Conservation (phyloP, 2,329 filamentous ascomycete species). For the Penicillium sp. region DNA sequence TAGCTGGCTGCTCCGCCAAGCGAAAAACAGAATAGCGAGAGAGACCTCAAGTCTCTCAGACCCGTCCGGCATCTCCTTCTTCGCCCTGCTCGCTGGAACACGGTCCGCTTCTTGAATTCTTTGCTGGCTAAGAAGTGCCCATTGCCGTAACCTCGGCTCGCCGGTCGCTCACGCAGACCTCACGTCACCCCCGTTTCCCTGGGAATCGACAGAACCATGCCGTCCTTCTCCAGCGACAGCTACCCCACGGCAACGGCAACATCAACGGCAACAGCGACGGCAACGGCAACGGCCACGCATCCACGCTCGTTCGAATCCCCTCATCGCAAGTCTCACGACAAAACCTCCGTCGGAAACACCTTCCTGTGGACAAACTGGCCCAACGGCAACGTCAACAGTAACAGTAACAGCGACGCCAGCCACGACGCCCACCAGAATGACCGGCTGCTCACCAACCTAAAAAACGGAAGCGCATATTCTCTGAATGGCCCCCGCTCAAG, state of each 20-base stretch:
- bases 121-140: slow-evolving; percentile 19
- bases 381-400: slow-evolving; percentile 42
- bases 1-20: slow-evolving; percentile 6
- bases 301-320: slow-evolving; percentile 39
- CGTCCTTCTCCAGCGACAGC: slow-evolving; percentile 37
- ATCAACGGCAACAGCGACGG: slow-evolving; percentile 18
- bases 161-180: slow-evolving; percentile 28
- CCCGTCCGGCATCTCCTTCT: slow-evolving; percentile 5
- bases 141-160: slow-evolving; percentile 23
- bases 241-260: slow-evolving; percentile 27
- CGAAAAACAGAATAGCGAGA: not conserved
- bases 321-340: slow-evolving; percentile 43
- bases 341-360: slow-evolving; percentile 41
- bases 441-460: slow-evolving; percentile 36
- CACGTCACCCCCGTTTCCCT: slow-evolving; percentile 26
- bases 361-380: slow-evolving; percentile 46
- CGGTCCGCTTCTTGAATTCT: slow-evolving; percentile 17
- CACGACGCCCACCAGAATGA: slow-evolving; percentile 38
- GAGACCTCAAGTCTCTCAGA: not conserved
- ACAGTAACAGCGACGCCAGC: slow-evolving; percentile 36
- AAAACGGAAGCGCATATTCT: slow-evolving; percentile 56
- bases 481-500: slow-evolving; percentile 54
- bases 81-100: slow-evolving; percentile 11
- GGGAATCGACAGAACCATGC: slow-evolving; percentile 29
- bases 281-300: slow-evolving; percentile 30